phyloP scores from a whole-genome alignment of 2,329 filamentous ascomycete species.

The Diaporthe sp. region DNA sequence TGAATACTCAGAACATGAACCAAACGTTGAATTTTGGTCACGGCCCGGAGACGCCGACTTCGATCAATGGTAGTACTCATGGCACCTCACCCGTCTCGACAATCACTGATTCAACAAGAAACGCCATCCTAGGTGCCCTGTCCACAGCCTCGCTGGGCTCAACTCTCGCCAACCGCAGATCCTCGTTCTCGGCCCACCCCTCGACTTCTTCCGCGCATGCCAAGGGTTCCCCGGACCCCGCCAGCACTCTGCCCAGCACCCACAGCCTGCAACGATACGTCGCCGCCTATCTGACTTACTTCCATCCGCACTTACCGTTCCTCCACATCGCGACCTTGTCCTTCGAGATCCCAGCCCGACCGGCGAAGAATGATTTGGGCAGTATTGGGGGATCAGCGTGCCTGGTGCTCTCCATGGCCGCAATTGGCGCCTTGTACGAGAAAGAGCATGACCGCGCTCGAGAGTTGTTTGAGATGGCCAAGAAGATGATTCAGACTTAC shows the following conservation, averaged over 20 bases:
- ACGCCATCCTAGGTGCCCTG: conserved; percentile 71
- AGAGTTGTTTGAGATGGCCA: conserved; percentile 91
- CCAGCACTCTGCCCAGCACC: conserved; percentile 79
- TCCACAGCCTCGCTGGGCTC: conserved; percentile 63
- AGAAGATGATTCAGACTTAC: conserved; percentile 95
- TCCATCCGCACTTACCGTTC: conserved; percentile 96
- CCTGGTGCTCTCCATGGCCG: conserved; percentile 87
- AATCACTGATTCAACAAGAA: conserved; percentile 75
- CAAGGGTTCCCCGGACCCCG: conserved; percentile 52
- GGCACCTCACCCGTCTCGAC: conserved; percentile 72
- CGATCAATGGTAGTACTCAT: conserved; percentile 75
- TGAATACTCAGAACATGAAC: conserved; percentile 73
- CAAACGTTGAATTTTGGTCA: conserved; percentile 74
- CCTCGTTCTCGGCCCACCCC: conserved; percentile 70
- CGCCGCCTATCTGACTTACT: conserved; percentile 89
- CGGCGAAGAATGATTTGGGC: conserved; percentile 72
- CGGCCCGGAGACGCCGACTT: conserved; percentile 80
- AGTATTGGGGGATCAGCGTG: conserved; percentile 85
- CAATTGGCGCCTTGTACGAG: conserved; percentile 83
- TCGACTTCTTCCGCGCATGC: conserved; percentile 69
- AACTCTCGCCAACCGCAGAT: conserved; percentile 72
- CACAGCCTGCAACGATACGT: conserved; percentile 92
- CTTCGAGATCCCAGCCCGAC: conserved; percentile 83
- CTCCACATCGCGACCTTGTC: conserved; percentile 91
- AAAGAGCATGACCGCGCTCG: conserved; percentile 83